These are phyloP conservation scores for Raphanus raphanistrum DNA, from an alignment of 345 rosid species.

Conservation along the genomic window DNA sequence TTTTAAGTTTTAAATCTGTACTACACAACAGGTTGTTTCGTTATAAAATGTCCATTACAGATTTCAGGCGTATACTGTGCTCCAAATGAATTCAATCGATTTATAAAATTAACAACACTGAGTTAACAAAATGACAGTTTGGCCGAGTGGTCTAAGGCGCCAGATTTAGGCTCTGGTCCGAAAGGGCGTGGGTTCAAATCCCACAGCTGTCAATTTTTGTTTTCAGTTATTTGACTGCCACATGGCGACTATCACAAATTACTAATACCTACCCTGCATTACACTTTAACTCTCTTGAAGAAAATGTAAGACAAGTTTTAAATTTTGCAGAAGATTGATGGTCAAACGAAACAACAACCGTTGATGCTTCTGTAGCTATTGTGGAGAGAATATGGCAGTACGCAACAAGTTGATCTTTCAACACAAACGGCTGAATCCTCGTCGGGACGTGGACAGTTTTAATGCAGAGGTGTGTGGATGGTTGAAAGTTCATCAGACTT, in stretches of 20 bases:
- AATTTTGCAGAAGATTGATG: background rate
- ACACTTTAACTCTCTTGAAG: background rate
- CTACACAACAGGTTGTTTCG: background rate
- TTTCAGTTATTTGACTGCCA: background rate
- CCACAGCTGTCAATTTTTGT: slow-evolving; percentile 70
- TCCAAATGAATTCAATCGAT: background rate
- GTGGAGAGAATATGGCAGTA: background rate
- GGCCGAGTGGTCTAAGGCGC: slow-evolving; percentile 99
- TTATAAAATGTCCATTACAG: background rate
- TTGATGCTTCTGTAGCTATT: background rate
- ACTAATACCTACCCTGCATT: background rate
- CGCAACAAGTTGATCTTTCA: background rate
- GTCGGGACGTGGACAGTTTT: background rate
- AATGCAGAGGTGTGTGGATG: background rate
- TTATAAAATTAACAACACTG: background rate
- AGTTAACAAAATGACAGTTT: slow-evolving; percentile 51
- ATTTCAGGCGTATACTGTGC: too few species aligned
- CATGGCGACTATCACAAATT: background rate
- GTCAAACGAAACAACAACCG: background rate
- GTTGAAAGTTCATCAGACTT: background rate
- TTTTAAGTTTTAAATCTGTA: background rate
- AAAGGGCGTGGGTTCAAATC: slow-evolving; percentile 99
- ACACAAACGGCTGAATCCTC: background rate
- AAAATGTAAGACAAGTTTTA: background rate
- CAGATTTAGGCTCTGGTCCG: slow-evolving; percentile 99